Conservation (phyloP, 306 rosid species). For the Arachis hypogaea region DNA sequence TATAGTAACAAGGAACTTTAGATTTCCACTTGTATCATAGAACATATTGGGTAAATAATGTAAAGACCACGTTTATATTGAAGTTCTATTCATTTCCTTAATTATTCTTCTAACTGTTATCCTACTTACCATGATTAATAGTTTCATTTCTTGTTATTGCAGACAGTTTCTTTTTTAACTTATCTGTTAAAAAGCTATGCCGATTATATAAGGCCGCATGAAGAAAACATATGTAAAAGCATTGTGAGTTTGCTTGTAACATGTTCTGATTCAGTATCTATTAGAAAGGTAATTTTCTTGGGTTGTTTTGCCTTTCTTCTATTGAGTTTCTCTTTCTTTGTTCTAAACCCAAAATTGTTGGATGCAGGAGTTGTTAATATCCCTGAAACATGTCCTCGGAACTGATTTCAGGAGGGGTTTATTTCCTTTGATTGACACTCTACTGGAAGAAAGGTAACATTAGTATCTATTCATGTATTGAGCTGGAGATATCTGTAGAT, state of each 20-base stretch:
- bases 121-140: slow-evolving; percentile 31
- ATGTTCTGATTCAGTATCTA: slow-evolving; percentile 97
- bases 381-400: slow-evolving; percentile 98
- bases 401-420: slow-evolving; percentile 97
- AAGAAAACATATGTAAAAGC: slow-evolving; percentile 98
- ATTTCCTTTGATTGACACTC: slow-evolving; percentile 95
- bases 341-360: slow-evolving; percentile 38
- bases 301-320: slow-evolving; percentile 25
- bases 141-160: slow-evolving; percentile 48
- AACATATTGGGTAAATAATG: background rate
- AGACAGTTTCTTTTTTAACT: slow-evolving; percentile 97
- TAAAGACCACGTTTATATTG: background rate
- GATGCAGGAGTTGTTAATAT: slow-evolving; percentile 89
- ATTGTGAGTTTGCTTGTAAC: slow-evolving; percentile 98
- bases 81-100: slow-evolving; percentile 18
- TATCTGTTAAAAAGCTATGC: slow-evolving; percentile 94
- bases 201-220: slow-evolving; percentile 95
- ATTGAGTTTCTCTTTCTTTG: slow-evolving; percentile 22
- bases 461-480: slow-evolving; percentile 31
- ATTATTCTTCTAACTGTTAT: slow-evolving; percentile 26
- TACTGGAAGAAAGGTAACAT: slow-evolving; percentile 89
- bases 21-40: slow-evolving; percentile 4
- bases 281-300: slow-evolving; percentile 72
- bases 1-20: background rate
- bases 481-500: slow-evolving; percentile 1